Percentiles rank a stretch among this genome's conserved stretches.
phyloP scores from a whole-genome alignment of 129 eudicot species.

The Flaveria ramosissima region DNA sequence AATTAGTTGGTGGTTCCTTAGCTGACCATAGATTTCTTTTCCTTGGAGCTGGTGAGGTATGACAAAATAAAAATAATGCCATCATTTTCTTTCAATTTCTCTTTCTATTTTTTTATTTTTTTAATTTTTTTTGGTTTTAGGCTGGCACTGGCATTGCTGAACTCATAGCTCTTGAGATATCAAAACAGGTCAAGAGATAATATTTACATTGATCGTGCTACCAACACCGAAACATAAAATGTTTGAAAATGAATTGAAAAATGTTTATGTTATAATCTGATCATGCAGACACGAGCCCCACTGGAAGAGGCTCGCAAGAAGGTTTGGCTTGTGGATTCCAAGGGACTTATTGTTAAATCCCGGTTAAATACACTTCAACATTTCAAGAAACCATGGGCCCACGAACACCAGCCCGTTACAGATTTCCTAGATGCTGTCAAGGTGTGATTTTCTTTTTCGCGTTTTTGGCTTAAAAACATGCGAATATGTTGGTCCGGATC shows the following conservation, averaged over 20 bases:
- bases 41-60: conserved; percentile 92
- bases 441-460: conserved; percentile 29
- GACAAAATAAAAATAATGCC: neutral
- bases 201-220: neutral
- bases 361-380: conserved; percentile 78
- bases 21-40: conserved; percentile 74
- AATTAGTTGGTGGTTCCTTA: conserved; percentile 74
- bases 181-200: conserved; percentile 66
- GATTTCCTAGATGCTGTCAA: conserved; percentile 66
- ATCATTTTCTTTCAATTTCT: neutral
- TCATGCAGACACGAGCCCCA: conserved; percentile 65
- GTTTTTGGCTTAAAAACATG: neutral
- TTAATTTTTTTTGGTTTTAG: conserved; percentile 39
- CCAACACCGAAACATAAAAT: neutral
- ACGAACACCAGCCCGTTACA: conserved; percentile 74
- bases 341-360: conserved; percentile 81
- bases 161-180: conserved; percentile 85
- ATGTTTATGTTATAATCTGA: neutral
- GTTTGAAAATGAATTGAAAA: neutral
- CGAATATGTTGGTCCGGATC: neutral
- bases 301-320: conserved; percentile 78
- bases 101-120: neutral
- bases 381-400: conserved; percentile 96
- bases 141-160: conserved; percentile 99
- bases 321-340: conserved; percentile 80